Evolutionary conservation across 2,329 filamentous ascomycete species (phyloP), one percentile per base, ranked within the genome.

Genomic region (Didymellaceae sp.): DNA sequence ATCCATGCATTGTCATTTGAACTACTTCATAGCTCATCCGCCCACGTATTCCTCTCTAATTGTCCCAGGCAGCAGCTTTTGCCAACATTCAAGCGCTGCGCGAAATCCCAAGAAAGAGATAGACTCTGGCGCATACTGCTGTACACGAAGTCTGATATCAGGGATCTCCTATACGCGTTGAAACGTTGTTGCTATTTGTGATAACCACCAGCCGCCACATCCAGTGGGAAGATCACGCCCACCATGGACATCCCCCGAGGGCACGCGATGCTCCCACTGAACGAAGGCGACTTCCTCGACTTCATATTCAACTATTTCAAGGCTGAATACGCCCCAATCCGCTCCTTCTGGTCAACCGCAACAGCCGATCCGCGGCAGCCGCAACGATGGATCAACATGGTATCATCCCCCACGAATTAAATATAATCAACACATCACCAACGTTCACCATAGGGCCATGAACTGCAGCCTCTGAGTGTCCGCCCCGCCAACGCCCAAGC

Each of bases 301-400:
- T 73, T 73, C 40, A 50, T 72, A 6, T 69, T 55, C 55, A 72
- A 72, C 39, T 73, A 73, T 44, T 72, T 65, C 62, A 73, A 71
- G 52, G 69, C 69, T 13, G 70, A 73, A 60, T 73, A 73, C 37
- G 60, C 65, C 2, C 70, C 70, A 3, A 72, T 73, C 9, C 63
- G 69, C 17, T 72, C 67, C 6, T 62, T 73, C 37, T 73, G 67
- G 63, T 62, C 59, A 0, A 73, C 70, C 16, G 69, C 70, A 25
- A 66, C 68, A 4, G 70, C 70, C 2, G 59, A 66, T 1, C 70
- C 70, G 5, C 55, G 56, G 16, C 63, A 68, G 33, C 54, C 63
- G 4, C 44, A 61, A 24, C 58, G 70, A 57, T 73, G 67, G 67
- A 53, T 66, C 6, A 49, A 45, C 26, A 70, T 72, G 68, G 45